Conservation (phyloP, 768 basidiomycete species). For the Tubosaeta sp. region DNA sequence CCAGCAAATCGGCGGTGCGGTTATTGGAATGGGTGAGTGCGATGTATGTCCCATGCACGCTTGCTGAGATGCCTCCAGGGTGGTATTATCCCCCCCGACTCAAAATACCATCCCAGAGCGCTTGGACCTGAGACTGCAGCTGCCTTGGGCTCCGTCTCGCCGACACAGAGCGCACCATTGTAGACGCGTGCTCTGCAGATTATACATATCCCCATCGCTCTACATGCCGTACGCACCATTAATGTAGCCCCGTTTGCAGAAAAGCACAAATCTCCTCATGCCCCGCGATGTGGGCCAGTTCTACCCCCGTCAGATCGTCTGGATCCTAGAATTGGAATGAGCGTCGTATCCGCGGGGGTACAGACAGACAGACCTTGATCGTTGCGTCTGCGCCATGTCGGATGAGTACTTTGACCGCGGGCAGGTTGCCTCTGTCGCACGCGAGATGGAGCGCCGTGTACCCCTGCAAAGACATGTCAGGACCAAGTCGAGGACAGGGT, state of each 20-base stretch:
- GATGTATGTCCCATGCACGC: neutral
- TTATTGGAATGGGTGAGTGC: constrained; percentile 67
- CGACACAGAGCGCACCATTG: constrained; percentile 3
- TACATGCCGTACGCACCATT: constrained; percentile 8
- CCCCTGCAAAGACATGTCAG: constrained; percentile 47
- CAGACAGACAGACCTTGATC: constrained; percentile 49
- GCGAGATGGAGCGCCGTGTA: constrained; percentile 88
- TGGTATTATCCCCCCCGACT: constrained; percentile 53
- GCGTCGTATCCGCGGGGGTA: neutral
- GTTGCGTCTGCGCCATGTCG: constrained; percentile 57
- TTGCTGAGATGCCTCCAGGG: constrained; percentile 40
- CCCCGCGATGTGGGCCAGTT: constrained; percentile 57
- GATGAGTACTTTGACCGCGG: constrained; percentile 56
- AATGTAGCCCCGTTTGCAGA: constrained; percentile 15
- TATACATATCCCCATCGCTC: constrained; percentile 1
- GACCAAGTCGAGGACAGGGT: neutral
- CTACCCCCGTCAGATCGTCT: constrained; percentile 57
- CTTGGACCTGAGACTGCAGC: constrained; percentile 11
- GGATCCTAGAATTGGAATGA: constrained; percentile 47
- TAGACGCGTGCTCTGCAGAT: neutral
- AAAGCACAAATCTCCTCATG: constrained; percentile 48
- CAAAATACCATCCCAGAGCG: constrained; percentile 48
- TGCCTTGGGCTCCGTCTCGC: too few species aligned
- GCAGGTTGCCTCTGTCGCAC: constrained; percentile 69
- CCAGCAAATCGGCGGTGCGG: constrained; percentile 71